Percentiles rank a stretch among this genome's conserved stretches.
phyloP scores from a whole-genome alignment of 257 asterid genomes.

The Solanum rostratum region DNA sequence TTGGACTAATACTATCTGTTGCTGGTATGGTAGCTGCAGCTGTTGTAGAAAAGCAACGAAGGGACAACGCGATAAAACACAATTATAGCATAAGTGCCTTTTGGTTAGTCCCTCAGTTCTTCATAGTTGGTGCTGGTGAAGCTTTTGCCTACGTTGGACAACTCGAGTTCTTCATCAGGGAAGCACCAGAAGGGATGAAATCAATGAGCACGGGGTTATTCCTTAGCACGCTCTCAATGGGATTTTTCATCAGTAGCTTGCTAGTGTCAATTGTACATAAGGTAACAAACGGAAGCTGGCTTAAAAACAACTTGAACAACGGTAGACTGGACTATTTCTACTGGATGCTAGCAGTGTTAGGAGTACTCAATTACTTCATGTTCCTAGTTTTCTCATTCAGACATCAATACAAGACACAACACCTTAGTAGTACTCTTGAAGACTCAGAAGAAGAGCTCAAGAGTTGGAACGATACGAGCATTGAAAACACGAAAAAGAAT shows the following conservation, averaged over 20 bases:
- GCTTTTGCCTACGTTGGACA: constrained; percentile 89
- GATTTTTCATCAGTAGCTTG: constrained; percentile 62
- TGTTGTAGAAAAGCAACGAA: constrained; percentile 36
- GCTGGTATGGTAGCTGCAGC: constrained; percentile 66
- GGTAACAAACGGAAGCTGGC: constrained; percentile 44
- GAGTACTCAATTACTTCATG: constrained; percentile 33
- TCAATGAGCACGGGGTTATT: constrained; percentile 78
- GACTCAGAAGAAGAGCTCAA: constrained; percentile 24
- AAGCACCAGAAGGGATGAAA: constrained; percentile 83
- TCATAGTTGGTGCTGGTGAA: constrained; percentile 77
- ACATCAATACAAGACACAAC: constrained; percentile 61
- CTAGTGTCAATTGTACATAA: constrained; percentile 47
- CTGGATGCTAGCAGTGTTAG: constrained; percentile 67
- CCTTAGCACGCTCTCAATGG: constrained; percentile 64
- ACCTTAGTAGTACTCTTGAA: constrained; percentile 13
- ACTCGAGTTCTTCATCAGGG: constrained; percentile 71
- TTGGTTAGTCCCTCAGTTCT: constrained; percentile 79
- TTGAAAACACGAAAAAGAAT: not conserved
- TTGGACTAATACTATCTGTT: constrained; percentile 55
- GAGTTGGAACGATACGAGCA: constrained; percentile 4
- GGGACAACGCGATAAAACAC: constrained; percentile 2
- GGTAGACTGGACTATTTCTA: constrained; percentile 55
- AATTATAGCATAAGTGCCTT: constrained; percentile 33
- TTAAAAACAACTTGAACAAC: constrained; percentile 39
- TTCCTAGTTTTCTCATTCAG: constrained; percentile 46